Base-by-base conservation (phyloP, 306 rosid genomes). In the Dalbergia cultrata region DNA sequence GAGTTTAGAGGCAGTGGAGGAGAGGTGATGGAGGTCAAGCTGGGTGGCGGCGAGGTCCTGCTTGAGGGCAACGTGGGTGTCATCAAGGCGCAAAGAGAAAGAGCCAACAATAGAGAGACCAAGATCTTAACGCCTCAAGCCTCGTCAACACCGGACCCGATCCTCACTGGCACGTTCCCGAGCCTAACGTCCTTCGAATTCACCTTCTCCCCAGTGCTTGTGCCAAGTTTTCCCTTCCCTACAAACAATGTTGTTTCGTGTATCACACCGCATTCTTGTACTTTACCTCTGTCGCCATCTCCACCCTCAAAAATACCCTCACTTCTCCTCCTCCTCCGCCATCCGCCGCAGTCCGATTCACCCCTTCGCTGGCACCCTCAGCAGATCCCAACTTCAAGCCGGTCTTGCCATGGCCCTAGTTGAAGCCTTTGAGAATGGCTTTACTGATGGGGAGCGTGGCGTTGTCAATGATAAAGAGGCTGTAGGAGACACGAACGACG, bases 1-100 rank as follows among this genome's bases (percentile, higher is more conserved):
- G 8, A 85, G 73, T 5, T 89, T 75, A 4, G 82, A 85, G 13
- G 95, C 92, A 0, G 82, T 77, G 1, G 87, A 86, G 8, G 97
- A 81, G 12, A 91, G 75, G 5, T 50, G 89, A 11, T 87, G 93
- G 80, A 93, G 87, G 62, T 90, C 95, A 70, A 80, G 83, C 83
- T 90, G 91, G 0, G 94, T 66, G 58, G 83, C 85, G 54, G 89
- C 63, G 12, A 95, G 90, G 66, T 95, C 94, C 43, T 95, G 97
- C 76, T 93, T 95, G 85, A 95, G 93, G 33, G 91, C 94, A 62
- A 91, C 92, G 83, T 95, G 99, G 35, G 86, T 85, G 81, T 93
- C 86, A 12, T 94, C 96, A 67, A 93, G 97, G 78, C 89, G 93
- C 87, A n/a, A n/a, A n/a, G n/a, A n/a, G n/a, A n/a, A n/a, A n/a